phyloP scores from a whole-genome alignment of 495 filamentous ascomycete species.

The Beverwykella pulmonaria region DNA sequence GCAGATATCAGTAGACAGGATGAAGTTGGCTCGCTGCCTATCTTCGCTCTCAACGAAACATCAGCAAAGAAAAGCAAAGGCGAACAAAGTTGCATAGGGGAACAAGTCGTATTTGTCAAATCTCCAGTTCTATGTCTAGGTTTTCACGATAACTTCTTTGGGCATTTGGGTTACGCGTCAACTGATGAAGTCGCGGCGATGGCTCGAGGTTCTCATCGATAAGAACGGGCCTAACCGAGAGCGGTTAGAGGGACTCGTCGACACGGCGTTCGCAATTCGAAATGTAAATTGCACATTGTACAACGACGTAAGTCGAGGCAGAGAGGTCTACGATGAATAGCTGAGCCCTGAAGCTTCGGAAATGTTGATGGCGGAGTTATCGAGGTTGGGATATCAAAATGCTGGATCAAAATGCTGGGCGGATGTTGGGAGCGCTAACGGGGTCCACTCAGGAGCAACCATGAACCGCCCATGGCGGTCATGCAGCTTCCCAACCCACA shows the following conservation, averaged over 20 bases:
- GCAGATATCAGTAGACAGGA: neutral
- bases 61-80: neutral
- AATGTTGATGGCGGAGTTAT: neutral
- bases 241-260: neutral
- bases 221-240: neutral
- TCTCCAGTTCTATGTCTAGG: neutral
- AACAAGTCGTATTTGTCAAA: neutral
- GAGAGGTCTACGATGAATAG: neutral
- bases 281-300: neutral
- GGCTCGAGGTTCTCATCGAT: neutral
- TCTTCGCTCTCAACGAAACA: neutral
- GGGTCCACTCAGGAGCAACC: neutral
- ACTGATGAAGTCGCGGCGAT: neutral
- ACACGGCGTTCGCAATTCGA: neutral
- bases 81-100: neutral
- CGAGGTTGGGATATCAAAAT: neutral
- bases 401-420: neutral
- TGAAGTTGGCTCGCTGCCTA: constrained; percentile 4
- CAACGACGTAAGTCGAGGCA: neutral
- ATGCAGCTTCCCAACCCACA: neutral
- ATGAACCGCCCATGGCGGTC: neutral
- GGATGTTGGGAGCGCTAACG: neutral
- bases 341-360: neutral
- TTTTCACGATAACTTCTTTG: constrained; percentile 9
- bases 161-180: constrained; percentile 18